phyloP scores from a whole-genome alignment of 2,329 filamentous ascomycete genomes.

The Fusarium transvaalense region DNA sequence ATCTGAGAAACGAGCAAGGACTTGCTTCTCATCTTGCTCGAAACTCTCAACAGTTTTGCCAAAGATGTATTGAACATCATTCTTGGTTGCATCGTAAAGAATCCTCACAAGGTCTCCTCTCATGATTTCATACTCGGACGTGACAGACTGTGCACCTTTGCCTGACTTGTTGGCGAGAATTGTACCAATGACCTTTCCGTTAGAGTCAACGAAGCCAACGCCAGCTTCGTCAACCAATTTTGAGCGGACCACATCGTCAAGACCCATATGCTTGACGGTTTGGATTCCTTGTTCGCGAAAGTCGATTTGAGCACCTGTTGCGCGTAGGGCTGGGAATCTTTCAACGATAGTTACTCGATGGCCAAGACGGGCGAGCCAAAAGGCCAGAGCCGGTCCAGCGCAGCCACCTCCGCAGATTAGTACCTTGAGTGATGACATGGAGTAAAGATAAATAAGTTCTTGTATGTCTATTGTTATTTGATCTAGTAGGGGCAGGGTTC shows the following conservation, averaged over 20 bases:
- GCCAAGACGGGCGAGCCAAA: constrained; percentile 50
- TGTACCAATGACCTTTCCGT: constrained; percentile 20
- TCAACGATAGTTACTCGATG: constrained; percentile 57
- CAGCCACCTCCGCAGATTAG: constrained; percentile 53
- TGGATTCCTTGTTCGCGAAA: constrained; percentile 33
- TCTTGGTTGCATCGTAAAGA: constrained; percentile 50
- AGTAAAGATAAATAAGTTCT: background rate
- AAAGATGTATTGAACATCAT: constrained; percentile 18
- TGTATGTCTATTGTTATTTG: background rate
- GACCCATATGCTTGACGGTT: constrained; percentile 21
- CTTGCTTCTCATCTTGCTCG: constrained; percentile 28
- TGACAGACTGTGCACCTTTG: constrained; percentile 53
- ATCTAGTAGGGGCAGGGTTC: background rate
- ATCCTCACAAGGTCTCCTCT: constrained; percentile 63
- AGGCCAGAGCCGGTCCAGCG: constrained; percentile 50
- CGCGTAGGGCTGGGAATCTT: constrained; percentile 43
- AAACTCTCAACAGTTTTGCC: constrained; percentile 23
- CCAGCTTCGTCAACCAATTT: constrained; percentile 28
- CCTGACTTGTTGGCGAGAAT: constrained; percentile 32
- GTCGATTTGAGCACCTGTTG: constrained; percentile 35
- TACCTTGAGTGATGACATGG: constrained; percentile 31
- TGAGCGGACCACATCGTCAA: constrained; percentile 5
- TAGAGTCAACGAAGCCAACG: constrained; percentile 6
- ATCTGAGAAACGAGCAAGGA: constrained; percentile 28
- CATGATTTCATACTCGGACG: constrained; percentile 67